A percentile compares a stretch with the other conserved stretches of the same genome.
Conservation (phyloP, 225 moss, liverwort and hornwort genomes). For the Antitrichia curtipendula region DNA sequence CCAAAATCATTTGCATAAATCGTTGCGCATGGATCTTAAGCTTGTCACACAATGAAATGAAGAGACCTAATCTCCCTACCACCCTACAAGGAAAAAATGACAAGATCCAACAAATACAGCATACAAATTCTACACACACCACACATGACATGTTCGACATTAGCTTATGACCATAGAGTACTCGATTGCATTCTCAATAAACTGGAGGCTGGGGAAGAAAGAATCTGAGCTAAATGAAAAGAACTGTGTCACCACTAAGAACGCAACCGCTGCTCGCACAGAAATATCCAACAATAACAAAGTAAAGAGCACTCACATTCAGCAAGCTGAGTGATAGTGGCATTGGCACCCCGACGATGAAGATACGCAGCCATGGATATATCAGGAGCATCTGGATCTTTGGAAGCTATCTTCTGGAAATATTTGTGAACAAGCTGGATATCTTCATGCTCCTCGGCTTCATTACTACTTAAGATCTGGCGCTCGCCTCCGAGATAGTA, state of each 20-base stretch:
- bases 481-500: conserved; percentile 68
- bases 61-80: not conserved
- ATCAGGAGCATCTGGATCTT: conserved; percentile 45
- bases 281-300: not conserved
- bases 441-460: conserved; percentile 57
- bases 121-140: not conserved
- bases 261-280: too few species aligned
- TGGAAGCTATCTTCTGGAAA: conserved; percentile 35
- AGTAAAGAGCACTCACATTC: conserved; percentile 34
- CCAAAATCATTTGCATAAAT: conserved; percentile 97
- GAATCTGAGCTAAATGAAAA: not conserved
- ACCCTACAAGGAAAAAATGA: not conserved
- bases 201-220: not conserved
- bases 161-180: not conserved
- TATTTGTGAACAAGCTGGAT: conserved; percentile 59
- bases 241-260: not conserved
- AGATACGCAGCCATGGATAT: conserved; percentile 74
- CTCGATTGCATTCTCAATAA: not conserved
- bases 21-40: conserved; percentile 31
- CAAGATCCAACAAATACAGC: not conserved
- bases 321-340: conserved; percentile 52
- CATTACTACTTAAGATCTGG: conserved; percentile 39
- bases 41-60: not conserved
- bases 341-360: conserved; percentile 37
- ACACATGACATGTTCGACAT: not conserved